A percentile compares a stretch with the other conserved stretches of the same genome.
Evolutionary conservation across 495 filamentous ascomycete species (phyloP).

Genomic region (Aspergillus funiculosus): DNA sequence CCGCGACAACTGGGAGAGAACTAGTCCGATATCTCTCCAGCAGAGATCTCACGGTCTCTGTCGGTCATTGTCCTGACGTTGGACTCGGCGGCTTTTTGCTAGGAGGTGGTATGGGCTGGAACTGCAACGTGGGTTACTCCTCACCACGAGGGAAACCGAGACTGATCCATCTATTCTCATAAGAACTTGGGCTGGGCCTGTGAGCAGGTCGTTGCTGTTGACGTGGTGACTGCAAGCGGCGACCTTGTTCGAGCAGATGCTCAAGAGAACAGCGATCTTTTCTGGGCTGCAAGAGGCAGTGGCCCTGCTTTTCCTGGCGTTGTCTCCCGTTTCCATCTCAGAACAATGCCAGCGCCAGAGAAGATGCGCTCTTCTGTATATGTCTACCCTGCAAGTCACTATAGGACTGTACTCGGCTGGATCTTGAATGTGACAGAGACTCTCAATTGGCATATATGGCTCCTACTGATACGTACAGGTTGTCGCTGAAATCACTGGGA

Average conservation of each 20-base stretch:
- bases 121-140: slow-evolving; percentile 26
- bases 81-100: slow-evolving; percentile 46
- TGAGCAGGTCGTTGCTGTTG: slow-evolving; percentile 36
- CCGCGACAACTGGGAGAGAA: not conserved
- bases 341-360: slow-evolving; percentile 16
- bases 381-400: slow-evolving; percentile 31
- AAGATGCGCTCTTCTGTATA: slow-evolving; percentile 32
- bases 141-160: not conserved
- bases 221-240: slow-evolving; percentile 38
- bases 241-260: slow-evolving; percentile 26
- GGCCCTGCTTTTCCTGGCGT: slow-evolving; percentile 46
- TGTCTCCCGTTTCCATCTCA: slow-evolving; percentile 38
- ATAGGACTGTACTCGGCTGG: slow-evolving; percentile 7
- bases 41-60: slow-evolving; percentile 32
- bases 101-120: slow-evolving; percentile 48
- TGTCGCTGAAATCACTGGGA: not conserved
- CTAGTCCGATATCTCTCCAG: not conserved
- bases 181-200: slow-evolving; percentile 47
- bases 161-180: not conserved
- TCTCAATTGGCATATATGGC: too few relatives aligned
- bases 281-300: slow-evolving; percentile 41
- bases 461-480: not conserved
- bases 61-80: slow-evolving; percentile 47
- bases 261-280: slow-evolving; percentile 35
- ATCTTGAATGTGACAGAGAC: not conserved